A percentile compares a stretch with the other conserved stretches of the same genome.
phyloP scores from a whole-genome alignment of 31 red algal species.

The Odonthalia washingtoniensis region DNA sequence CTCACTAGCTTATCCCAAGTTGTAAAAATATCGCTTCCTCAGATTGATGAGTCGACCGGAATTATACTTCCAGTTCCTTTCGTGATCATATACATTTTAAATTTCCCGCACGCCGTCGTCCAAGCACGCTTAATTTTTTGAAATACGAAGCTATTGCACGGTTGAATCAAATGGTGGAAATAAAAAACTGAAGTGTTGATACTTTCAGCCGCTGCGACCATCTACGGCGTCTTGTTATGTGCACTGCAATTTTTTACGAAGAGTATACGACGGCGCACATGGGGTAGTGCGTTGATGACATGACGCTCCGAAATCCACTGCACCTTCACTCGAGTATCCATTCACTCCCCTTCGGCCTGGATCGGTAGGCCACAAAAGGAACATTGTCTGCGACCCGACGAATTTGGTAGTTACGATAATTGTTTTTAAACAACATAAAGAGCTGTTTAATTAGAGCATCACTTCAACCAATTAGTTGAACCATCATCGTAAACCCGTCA shows the following conservation, averaged over 20 bases:
- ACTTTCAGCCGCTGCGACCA: neutral
- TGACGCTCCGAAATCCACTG: neutral
- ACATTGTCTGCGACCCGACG: neutral
- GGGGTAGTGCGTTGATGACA: neutral
- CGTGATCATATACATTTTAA: no score
- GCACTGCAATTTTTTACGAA: slow-evolving; percentile 10
- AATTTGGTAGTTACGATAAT: slow-evolving; percentile 23
- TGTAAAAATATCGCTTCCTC: no score
- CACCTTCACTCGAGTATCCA: neutral
- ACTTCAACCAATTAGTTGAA: neutral
- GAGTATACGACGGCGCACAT: neutral
- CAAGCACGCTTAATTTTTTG: no score
- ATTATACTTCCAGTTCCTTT: no score
- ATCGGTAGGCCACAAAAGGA: neutral
- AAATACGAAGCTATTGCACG: no score
- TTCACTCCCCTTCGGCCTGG: neutral
- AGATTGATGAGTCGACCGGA: no score
- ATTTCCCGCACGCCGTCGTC: no score
- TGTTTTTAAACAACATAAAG: slow-evolving; percentile 33
- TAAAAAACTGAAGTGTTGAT: no score
- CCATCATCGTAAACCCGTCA: slow-evolving; percentile 17
- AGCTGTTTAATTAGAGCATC: neutral
- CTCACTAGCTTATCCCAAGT: no score
- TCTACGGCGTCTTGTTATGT: slow-evolving; percentile 4
- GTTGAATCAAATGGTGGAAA: no score